Evolutionary conservation across 2,329 filamentous ascomycete species (phyloP), one percentile per base, ranked within the genome.

Genomic region (Pestalotiopsis sp.): DNA sequence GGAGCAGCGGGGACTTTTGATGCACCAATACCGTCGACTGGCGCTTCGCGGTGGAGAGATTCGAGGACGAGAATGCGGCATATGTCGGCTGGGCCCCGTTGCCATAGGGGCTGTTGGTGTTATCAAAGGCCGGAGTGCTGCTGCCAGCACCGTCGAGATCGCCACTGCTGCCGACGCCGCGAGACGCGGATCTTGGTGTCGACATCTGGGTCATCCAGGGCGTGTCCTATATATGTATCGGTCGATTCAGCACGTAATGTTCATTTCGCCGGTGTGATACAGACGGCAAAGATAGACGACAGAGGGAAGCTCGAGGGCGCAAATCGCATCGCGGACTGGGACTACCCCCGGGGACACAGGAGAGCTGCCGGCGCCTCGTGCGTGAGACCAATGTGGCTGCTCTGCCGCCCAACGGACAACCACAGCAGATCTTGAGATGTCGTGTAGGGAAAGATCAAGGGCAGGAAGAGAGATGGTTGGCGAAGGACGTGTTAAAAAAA

Each of bases 11-110:
- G 17, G 94, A 97, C 82, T 98, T 99, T 80, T 97, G 95, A 81
- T 98, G 95, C 23, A 99, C 95, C 74, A 98, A 90, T 74, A 99
- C 95, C 68, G 94, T 97, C 20, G 94, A 97, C 60, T 93, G 90
- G 71, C 95, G 92, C 77, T 93, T 92, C 57, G 90, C 90, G 85
- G 90, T 91, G 59, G 90, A 91, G 73, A 95, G 88, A 25, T 92
- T 93, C 25, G 91, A 88, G 39, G 96, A 95, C 4, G 95, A 96
- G 83, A 99, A 99, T 76, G 93, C 88, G 72, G 96, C 96, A 77
- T 93, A 90, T 60, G 95, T 98, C 52, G 64, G 52, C 52, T 64
- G 61, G 61, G 94, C 92, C 64, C 86, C 86, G 38, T 82, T 81
- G 73, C 80, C 81, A 71, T 78, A 79, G 68, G 80, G 76, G 68